Conservation (phyloP, 768 basidiomycete species). For the Mycena rosella region DNA sequence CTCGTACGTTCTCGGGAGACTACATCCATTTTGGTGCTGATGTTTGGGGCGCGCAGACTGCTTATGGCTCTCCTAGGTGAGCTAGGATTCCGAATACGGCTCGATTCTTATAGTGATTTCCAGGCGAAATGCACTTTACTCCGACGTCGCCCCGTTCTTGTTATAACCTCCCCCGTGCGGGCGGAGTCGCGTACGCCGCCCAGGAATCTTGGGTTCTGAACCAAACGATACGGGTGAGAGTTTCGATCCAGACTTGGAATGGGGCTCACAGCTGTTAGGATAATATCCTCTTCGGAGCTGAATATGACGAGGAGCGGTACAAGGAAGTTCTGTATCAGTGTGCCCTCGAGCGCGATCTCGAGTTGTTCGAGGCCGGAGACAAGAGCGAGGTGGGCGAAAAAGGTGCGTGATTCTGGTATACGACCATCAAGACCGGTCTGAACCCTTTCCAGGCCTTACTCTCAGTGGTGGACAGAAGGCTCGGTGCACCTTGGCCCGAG, state of each 20-base stretch:
- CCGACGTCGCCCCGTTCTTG: constrained; percentile 66
- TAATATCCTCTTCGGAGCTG: constrained; percentile 86
- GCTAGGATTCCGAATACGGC: constrained; percentile 14
- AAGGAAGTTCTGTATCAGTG: constrained; percentile 83
- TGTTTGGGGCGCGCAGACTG: constrained; percentile 43
- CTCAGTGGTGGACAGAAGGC: constrained; percentile 61
- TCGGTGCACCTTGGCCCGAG: constrained; percentile 58
- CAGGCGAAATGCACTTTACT: constrained; percentile 76
- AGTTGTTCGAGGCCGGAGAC: constrained; percentile 58
- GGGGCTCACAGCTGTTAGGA: constrained; percentile 47
- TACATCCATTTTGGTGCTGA: neutral
- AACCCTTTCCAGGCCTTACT: constrained; percentile 46
- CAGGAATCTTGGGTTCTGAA: constrained; percentile 92
- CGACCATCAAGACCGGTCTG: neutral
- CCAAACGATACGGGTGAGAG: constrained; percentile 69
- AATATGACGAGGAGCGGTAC: constrained; percentile 84
- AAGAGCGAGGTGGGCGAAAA: constrained; percentile 62
- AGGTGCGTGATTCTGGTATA: constrained; percentile 41
- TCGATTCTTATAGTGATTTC: neutral
- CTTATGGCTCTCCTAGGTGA: constrained; percentile 71
- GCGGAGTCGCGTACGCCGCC: constrained; percentile 83
- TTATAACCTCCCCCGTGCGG: constrained; percentile 76
- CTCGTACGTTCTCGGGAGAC: constrained; percentile 41
- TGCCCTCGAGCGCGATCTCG: constrained; percentile 79
- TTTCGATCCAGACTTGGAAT: neutral